These are phyloP conservation scores for Sporisorium iseilematis-ciliati DNA, from an alignment of 1,284 basidiomycete genomes.

Conservation along the genomic window DNA sequence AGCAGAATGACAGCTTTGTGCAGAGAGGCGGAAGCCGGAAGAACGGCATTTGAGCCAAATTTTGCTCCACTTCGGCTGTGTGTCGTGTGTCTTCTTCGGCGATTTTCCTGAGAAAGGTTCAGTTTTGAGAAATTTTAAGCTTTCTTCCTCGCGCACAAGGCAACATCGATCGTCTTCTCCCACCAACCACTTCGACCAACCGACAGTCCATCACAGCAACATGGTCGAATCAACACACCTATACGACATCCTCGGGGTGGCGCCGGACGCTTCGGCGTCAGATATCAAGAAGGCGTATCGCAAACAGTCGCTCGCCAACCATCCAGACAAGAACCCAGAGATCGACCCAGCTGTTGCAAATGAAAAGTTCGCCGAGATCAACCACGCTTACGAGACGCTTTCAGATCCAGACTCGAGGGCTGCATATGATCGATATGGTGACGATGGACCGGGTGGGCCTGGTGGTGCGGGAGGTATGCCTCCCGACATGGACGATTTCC, in stretches of 20 bases:
- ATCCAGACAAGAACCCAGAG: constrained; percentile 67
- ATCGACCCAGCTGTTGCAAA: constrained; percentile 57
- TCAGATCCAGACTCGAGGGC: constrained; percentile 59
- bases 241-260: constrained; percentile 75
- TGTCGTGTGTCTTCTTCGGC: constrained; percentile 8
- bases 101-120: constrained; percentile 2
- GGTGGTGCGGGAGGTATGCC: constrained; percentile 49
- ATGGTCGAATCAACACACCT: constrained; percentile 58
- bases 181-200: background rate
- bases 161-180: constrained; percentile 4
- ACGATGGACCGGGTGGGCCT: constrained; percentile 45
- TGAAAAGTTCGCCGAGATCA: constrained; percentile 66
- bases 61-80: background rate
- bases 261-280: constrained; percentile 79
- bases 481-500: constrained; percentile 57
- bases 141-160: constrained; percentile 1
- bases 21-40: constrained; percentile 17
- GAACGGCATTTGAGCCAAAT: background rate
- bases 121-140: constrained; percentile 15
- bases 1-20: background rate
- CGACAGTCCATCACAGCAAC: background rate
- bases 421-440: constrained; percentile 65
- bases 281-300: constrained; percentile 84
- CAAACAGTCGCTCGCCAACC: constrained; percentile 63
- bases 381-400: constrained; percentile 65